Evolutionary conservation across 2,329 filamentous ascomycete species (phyloP).

Genomic region (Hawksworthiomyces lignivorus): DNA sequence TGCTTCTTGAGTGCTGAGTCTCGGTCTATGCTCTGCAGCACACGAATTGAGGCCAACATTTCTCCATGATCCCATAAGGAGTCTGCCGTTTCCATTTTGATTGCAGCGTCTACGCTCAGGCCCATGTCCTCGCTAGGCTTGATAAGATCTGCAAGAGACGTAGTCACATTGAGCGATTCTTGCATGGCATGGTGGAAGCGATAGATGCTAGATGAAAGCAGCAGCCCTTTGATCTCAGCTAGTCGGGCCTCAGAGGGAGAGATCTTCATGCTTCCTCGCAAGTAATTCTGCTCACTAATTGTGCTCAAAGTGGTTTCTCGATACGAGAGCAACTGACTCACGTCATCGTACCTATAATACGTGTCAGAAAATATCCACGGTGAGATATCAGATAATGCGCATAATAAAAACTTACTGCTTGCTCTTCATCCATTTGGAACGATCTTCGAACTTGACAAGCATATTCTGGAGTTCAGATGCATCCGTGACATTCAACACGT

Average conservation of each 20-base stretch:
- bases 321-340: conserved; percentile 73
- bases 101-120: conserved; percentile 66
- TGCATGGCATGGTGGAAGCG: conserved; percentile 75
- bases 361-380: no score
- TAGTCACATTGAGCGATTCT: conserved; percentile 79
- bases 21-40: conserved; percentile 68
- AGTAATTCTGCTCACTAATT: conserved; percentile 59
- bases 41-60: conserved; percentile 77
- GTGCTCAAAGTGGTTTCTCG: conserved; percentile 77
- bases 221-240: conserved; percentile 68
- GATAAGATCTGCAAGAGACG: conserved; percentile 73
- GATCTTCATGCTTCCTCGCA: conserved; percentile 55
- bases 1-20: conserved; percentile 58
- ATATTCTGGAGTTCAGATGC: conserved; percentile 52
- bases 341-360: conserved; percentile 59
- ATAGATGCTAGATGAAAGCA: conserved; percentile 67
- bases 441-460: conserved; percentile 55
- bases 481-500: conserved; percentile 57
- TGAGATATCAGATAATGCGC: no score
- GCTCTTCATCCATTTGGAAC: conserved; percentile 73
- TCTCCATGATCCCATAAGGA: conserved; percentile 94
- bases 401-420: conserved; percentile 11
- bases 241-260: conserved; percentile 57
- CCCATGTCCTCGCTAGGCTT: conserved; percentile 60
- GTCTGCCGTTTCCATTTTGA: conserved; percentile 76